phyloP scores from a whole-genome alignment of 1,139 yeast genomes.

The Magnusiomyces sp. region DNA sequence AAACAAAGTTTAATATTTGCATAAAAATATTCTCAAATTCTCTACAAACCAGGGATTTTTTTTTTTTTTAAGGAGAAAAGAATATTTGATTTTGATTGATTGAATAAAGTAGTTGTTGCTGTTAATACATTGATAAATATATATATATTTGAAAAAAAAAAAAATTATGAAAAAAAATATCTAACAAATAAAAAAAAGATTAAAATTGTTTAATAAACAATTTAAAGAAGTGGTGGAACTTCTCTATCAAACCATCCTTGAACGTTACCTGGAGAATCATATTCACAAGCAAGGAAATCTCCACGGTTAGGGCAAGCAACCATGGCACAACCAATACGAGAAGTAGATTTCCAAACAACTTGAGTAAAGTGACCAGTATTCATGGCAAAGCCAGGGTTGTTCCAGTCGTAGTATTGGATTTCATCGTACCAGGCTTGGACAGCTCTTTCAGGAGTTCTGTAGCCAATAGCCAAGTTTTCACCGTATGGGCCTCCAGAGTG shows the following conservation, averaged over 20 bases:
- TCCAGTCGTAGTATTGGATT: slow-evolving; percentile 44
- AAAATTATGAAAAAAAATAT: background rate
- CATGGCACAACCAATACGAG: slow-evolving; percentile 69
- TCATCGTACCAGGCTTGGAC: slow-evolving; percentile 83
- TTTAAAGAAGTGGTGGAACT: slow-evolving; percentile 31
- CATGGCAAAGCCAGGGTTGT: slow-evolving; percentile 35
- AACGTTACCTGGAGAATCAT: slow-evolving; percentile 34
- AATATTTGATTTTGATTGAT: too few species aligned
- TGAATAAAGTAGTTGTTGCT: too few species aligned
- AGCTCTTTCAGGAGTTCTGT: slow-evolving; percentile 46
- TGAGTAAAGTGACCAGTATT: slow-evolving; percentile 74
- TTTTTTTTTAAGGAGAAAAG: too few species aligned
- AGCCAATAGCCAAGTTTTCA: slow-evolving; percentile 80
- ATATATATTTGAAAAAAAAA: background rate
- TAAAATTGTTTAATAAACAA: background rate
- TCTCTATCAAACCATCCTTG: slow-evolving; percentile 41
- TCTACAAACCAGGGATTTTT: too few species aligned
- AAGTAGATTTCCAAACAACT: slow-evolving; percentile 68
- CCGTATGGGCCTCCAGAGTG: slow-evolving; percentile 81
- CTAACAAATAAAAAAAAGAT: background rate
- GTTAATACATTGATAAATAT: background rate
- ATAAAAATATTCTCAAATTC: background rate
- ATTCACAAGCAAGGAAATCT: slow-evolving; percentile 34
- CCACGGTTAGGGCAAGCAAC: slow-evolving; percentile 28
- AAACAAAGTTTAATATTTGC: background rate